Evolutionary conservation across 1,284 basidiomycete species (phyloP).

Genomic region (Chondrostereum purpureum): DNA sequence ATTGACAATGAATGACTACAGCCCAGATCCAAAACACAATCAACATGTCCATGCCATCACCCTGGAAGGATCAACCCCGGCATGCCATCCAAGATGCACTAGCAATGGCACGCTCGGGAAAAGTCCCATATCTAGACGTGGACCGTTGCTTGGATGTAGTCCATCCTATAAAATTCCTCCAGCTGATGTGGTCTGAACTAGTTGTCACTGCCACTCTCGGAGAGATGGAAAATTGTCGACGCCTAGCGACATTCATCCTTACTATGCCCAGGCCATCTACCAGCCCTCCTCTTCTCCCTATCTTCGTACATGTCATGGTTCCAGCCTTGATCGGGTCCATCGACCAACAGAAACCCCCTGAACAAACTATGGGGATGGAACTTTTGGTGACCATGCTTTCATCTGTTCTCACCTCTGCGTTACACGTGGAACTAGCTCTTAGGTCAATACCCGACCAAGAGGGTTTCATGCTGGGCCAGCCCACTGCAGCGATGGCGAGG

Average conservation of each 20-base stretch:
- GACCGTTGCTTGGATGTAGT: conserved; percentile 51
- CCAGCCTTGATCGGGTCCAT: conserved; percentile 51
- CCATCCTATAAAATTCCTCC: conserved; percentile 53
- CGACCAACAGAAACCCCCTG: conserved; percentile 43
- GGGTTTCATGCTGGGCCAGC: conserved; percentile 45
- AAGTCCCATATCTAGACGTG: conserved; percentile 57
- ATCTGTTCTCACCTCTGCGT: conserved; percentile 54
- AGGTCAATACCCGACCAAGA: conserved; percentile 45
- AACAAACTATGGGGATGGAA: conserved; percentile 52
- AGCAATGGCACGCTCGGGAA: conserved; percentile 45
- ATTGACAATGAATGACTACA: conserved; percentile 5
- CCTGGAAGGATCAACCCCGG: conserved; percentile 40
- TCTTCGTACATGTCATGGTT: conserved; percentile 60
- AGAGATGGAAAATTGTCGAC: conserved; percentile 50
- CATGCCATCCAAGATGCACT: conserved; percentile 51
- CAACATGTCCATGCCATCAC: conserved; percentile 18
- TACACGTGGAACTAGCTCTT: conserved; percentile 65
- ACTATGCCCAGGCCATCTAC: conserved; percentile 45
- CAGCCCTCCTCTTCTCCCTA: conserved; percentile 57
- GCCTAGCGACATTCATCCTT: conserved; percentile 59
- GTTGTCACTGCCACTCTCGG: conserved; percentile 41
- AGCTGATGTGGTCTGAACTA: conserved; percentile 58
- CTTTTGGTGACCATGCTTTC: conserved; percentile 55
- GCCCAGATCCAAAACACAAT: conserved; percentile 15
- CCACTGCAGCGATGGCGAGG: conserved; percentile 55